These are phyloP conservation scores for Lodderomyces theae DNA, from an alignment of 1,139 yeast genomes.

Conservation along the genomic window DNA sequence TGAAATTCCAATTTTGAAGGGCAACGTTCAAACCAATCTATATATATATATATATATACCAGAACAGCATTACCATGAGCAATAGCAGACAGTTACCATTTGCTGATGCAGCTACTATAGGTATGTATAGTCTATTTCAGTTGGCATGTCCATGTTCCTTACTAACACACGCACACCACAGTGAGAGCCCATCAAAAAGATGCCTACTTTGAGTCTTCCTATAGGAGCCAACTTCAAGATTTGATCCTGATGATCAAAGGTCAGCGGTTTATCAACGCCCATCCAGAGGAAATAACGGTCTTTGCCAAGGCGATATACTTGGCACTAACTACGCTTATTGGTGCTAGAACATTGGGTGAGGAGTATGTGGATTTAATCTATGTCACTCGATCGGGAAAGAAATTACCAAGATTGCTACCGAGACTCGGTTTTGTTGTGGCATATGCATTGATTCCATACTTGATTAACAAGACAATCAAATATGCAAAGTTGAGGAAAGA, in stretches of 20 bases:
- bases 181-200: constrained; percentile 90
- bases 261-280: constrained; percentile 63
- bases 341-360: constrained; percentile 86
- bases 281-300: constrained; percentile 62
- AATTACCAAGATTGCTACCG: constrained; percentile 48
- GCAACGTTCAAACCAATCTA: background rate
- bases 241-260: constrained; percentile 58
- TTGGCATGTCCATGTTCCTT: no score
- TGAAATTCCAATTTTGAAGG: no score
- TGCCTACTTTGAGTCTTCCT: constrained; percentile 59
- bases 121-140: constrained; percentile 35
- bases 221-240: constrained; percentile 55
- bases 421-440: constrained; percentile 52
- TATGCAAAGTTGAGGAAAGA: constrained; percentile 24
- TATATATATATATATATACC: background rate
- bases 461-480: constrained; percentile 35
- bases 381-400: constrained; percentile 50
- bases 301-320: constrained; percentile 61
- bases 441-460: constrained; percentile 58
- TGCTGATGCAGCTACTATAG: constrained; percentile 50
- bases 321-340: constrained; percentile 66
- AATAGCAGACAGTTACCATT: constrained; percentile 32
- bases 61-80: constrained; percentile 3
- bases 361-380: constrained; percentile 87
- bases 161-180: constrained; percentile 9